These are phyloP conservation scores for Oryza brachyantha DNA, from an alignment of 176 grass and related monocot genomes.

Conservation along the genomic window DNA sequence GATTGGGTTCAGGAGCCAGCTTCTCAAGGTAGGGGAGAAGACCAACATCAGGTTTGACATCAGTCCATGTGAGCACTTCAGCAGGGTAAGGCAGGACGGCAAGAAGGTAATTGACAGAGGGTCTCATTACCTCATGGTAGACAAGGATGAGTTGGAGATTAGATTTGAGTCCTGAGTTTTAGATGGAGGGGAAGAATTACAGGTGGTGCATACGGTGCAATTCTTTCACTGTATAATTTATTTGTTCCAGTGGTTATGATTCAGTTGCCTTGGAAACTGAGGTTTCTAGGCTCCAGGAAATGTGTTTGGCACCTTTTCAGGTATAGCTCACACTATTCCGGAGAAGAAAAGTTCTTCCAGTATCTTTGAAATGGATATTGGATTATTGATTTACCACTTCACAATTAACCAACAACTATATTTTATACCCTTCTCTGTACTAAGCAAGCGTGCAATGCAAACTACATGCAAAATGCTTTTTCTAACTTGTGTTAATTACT, in stretches of 20 bases:
- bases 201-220: neutral
- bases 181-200: neutral
- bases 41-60: slow-evolving; percentile 31
- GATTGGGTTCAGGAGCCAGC: slow-evolving; percentile 48
- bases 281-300: neutral
- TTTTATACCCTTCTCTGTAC: too few relatives aligned
- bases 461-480: too few relatives aligned
- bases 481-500: too few relatives aligned
- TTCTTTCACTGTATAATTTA: neutral
- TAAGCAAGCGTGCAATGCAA: too few relatives aligned
- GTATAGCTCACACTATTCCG: neutral
- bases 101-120: slow-evolving; percentile 62
- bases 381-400: too few relatives aligned
- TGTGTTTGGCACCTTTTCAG: neutral
- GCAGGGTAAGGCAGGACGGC: slow-evolving; percentile 46
- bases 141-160: slow-evolving; percentile 42
- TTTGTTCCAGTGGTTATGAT: neutral
- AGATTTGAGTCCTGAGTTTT: slow-evolving; percentile 29
- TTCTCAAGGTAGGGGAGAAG: slow-evolving; percentile 47
- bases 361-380: neutral
- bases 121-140: slow-evolving; percentile 62
- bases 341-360: neutral
- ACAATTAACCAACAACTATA: too few relatives aligned
- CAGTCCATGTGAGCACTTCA: slow-evolving; percentile 62
- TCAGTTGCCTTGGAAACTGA: neutral